These are phyloP conservation scores for Chaetomium sp. DNA, from an alignment of 2,329 filamentous ascomycete genomes.

Conservation along the genomic window DNA sequence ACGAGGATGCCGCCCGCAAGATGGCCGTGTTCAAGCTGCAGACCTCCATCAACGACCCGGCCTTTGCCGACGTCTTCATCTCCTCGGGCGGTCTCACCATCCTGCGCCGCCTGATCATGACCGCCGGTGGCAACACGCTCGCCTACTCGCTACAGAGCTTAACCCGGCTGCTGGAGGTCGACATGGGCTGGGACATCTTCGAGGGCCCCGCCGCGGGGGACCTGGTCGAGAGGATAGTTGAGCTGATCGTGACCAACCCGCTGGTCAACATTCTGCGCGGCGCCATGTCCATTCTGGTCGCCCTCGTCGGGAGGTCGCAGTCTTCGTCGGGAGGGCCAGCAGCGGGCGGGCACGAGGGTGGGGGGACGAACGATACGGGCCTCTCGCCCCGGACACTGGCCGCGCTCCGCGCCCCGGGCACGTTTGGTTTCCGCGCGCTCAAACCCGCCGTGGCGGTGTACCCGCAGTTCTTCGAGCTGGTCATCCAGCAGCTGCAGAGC, in stretches of 20 bases:
- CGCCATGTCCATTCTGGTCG: conserved; percentile 94
- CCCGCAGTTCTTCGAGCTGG: conserved; percentile 90
- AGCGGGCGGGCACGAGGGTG: background rate
- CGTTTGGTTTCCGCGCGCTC: conserved; percentile 85
- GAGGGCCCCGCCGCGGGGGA: conserved; percentile 64
- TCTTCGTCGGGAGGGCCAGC: conserved; percentile 34
- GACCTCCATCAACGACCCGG: conserved; percentile 89
- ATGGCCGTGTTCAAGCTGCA: conserved; percentile 99
- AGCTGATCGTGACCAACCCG: conserved; percentile 91
- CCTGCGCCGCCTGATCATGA: conserved; percentile 80
- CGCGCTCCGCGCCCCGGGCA: conserved; percentile 51
- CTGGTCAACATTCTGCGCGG: conserved; percentile 96
- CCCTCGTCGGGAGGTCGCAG: conserved; percentile 85
- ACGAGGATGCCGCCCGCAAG: conserved; percentile 90
- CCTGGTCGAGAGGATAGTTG: conserved; percentile 75
- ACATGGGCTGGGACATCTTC: conserved; percentile 96
- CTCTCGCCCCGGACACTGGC: background rate
- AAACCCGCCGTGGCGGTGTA: conserved; percentile 90
- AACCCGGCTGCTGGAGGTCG: conserved; percentile 84
- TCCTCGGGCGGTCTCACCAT: conserved; percentile 81
- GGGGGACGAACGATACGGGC: conserved; percentile 1
- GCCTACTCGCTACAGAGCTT: conserved; percentile 93
- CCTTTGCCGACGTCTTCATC: conserved; percentile 96
- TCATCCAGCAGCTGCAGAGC: conserved; percentile 87
- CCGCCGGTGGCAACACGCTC: conserved; percentile 86